Evolutionary conservation across 768 basidiomycete species (phyloP).

Genomic region (Boletus pseudopeckii): DNA sequence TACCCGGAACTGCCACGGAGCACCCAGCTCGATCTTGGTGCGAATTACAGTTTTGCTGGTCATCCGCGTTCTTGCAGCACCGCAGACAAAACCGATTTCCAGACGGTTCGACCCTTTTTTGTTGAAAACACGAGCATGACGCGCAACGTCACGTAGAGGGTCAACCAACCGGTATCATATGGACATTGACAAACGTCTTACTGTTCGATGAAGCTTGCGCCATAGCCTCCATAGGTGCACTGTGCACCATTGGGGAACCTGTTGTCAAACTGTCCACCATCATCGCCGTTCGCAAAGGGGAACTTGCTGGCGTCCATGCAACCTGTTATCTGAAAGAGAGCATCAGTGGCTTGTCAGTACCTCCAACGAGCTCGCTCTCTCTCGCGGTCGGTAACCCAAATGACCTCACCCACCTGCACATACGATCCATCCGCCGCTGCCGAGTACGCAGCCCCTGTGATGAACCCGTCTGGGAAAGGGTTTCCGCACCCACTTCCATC

Average conservation of each 20-base stretch:
- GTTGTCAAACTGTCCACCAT: constrained; percentile 49
- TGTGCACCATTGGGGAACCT: constrained; percentile 53
- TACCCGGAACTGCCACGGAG: constrained; percentile 41
- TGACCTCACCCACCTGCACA: constrained; percentile 33
- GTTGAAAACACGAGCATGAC: background rate
- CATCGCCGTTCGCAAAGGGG: constrained; percentile 35
- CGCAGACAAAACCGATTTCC: constrained; percentile 47
- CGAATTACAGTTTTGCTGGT: constrained; percentile 50
- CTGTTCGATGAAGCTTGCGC: constrained; percentile 51
- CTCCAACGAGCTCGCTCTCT: background rate
- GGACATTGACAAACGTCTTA: constrained; percentile 20
- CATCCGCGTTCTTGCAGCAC: constrained; percentile 40
- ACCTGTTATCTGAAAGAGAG: constrained; percentile 35
- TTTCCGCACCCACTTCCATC: constrained; percentile 28
- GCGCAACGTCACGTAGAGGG: background rate
- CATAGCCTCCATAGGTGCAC: constrained; percentile 49
- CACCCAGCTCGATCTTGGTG: constrained; percentile 47
- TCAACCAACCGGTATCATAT: background rate
- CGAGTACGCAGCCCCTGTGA: constrained; percentile 35
- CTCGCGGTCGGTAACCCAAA: background rate
- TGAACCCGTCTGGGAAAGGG: constrained; percentile 34
- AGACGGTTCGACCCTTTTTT: constrained; percentile 44
- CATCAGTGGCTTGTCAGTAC: background rate
- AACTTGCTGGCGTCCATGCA: constrained; percentile 32
- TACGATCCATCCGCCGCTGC: constrained; percentile 37